Evolutionary conservation across 2,329 filamentous ascomycete genomes (phyloP).

Genomic region (Spiromastix sp.): DNA sequence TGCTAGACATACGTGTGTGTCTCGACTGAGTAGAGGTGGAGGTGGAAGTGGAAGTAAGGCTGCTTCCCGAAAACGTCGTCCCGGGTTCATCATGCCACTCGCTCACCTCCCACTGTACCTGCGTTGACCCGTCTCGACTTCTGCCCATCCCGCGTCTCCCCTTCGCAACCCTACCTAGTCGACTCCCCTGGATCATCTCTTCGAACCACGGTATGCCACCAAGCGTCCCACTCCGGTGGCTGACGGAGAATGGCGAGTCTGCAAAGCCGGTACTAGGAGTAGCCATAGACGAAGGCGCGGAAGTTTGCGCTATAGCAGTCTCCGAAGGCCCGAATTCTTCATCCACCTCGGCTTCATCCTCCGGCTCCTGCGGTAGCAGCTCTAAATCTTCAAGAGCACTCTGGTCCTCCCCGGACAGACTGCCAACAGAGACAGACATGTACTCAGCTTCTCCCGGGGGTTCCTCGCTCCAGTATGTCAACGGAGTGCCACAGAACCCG

Average conservation of each 20-base stretch:
- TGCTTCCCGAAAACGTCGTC: conserved; percentile 8
- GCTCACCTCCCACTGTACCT: conserved; percentile 72
- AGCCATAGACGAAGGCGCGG: conserved; percentile 1
- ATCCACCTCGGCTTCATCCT: conserved; percentile 22
- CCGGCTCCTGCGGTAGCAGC: conserved; percentile 48
- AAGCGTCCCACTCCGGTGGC: conserved; percentile 26
- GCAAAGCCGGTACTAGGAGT: conserved; percentile 10
- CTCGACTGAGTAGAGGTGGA: conserved; percentile 1
- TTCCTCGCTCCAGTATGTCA: conserved; percentile 73
- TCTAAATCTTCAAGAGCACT: conserved; percentile 63
- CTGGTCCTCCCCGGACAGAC: conserved; percentile 60
- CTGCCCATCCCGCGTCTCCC: conserved; percentile 46
- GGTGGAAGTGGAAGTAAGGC: too few relatives aligned
- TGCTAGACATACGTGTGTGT: conserved; percentile 8
- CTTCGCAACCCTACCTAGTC: conserved; percentile 57
- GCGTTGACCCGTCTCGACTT: conserved; percentile 53
- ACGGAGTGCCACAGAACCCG: conserved; percentile 79
- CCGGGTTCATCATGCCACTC: conserved; percentile 51
- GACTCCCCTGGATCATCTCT: conserved; percentile 64
- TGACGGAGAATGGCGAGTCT: conserved; percentile 18
- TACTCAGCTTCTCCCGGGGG: conserved; percentile 62
- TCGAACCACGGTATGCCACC: conserved; percentile 79
- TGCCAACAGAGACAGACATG: conserved; percentile 74
- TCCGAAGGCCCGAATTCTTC: neutral
- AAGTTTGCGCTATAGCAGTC: neutral